Percentiles rank a stretch among this genome's conserved stretches.
These are phyloP conservation scores for Trypanosoma rangeli DNA, from an alignment of 208 protist species.

Conservation along the genomic window DNA sequence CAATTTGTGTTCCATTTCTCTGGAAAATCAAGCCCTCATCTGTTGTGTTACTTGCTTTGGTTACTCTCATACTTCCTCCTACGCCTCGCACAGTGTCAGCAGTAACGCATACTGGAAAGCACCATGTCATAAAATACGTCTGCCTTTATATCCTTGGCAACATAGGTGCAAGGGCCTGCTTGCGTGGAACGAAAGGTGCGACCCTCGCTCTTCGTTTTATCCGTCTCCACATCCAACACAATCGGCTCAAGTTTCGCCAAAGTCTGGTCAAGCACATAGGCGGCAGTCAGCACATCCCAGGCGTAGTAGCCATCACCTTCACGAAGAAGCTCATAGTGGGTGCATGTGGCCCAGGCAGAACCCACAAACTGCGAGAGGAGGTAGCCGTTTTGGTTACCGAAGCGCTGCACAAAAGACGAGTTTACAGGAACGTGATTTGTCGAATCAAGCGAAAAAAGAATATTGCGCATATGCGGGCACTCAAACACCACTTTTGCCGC, in stretches of 20 bases:
- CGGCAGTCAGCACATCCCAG: slow-evolving; percentile 88
- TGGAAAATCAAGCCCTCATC: background rate
- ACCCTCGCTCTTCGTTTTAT: slow-evolving; percentile 56
- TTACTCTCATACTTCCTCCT: background rate
- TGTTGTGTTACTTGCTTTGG: background rate
- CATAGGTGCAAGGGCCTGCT: slow-evolving; percentile 20
- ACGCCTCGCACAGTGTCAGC: slow-evolving; percentile 9
- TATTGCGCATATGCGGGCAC: slow-evolving; percentile 42
- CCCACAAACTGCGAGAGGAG: slow-evolving; percentile 88
- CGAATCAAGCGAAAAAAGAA: slow-evolving; percentile 86
- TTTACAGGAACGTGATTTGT: slow-evolving; percentile 85
- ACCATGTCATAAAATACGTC: slow-evolving; percentile 72
- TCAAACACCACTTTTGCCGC: slow-evolving; percentile 71
- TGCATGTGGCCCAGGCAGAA: slow-evolving; percentile 76
- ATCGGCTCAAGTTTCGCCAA: slow-evolving; percentile 56
- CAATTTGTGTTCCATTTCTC: background rate
- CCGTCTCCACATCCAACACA: slow-evolving; percentile 53
- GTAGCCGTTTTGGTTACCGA: slow-evolving; percentile 77
- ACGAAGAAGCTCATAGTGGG: slow-evolving; percentile 61
- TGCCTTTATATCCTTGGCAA: slow-evolving; percentile 59
- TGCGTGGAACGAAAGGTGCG: slow-evolving; percentile 33
- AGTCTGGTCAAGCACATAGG: slow-evolving; percentile 61
- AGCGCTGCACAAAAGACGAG: slow-evolving; percentile 61
- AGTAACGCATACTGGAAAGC: slow-evolving; percentile 40
- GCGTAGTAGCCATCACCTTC: slow-evolving; percentile 83